Conservation (phyloP, 345 rosid species). For the Turritis glabra region DNA sequence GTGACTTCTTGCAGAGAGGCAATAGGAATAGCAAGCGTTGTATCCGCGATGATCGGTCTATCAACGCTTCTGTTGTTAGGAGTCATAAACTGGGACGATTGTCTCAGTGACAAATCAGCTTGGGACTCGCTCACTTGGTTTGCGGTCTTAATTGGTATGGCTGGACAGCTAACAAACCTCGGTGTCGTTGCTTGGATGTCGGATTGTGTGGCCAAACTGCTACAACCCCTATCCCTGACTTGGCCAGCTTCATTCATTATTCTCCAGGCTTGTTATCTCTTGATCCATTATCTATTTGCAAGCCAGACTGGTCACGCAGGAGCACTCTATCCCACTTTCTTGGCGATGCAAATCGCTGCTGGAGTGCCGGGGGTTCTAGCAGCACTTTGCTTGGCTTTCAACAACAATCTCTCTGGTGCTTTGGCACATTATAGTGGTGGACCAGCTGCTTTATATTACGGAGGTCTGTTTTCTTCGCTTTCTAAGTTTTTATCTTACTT, state of each 20-base stretch:
- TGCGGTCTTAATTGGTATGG: slow-evolving; percentile 93
- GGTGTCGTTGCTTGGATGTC: slow-evolving; percentile 92
- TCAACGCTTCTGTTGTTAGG: slow-evolving; percentile 75
- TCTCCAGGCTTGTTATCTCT: slow-evolving; percentile 88
- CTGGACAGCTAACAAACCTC: slow-evolving; percentile 83
- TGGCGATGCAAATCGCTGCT: slow-evolving; percentile 89
- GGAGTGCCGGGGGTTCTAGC: slow-evolving; percentile 83
- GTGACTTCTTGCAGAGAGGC: slow-evolving; percentile 54
- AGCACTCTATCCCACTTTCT: slow-evolving; percentile 86
- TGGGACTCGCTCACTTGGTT: slow-evolving; percentile 98
- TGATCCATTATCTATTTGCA: slow-evolving; percentile 87
- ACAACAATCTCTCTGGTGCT: slow-evolving; percentile 87
- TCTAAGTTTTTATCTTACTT: neutral
- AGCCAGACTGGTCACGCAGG: slow-evolving; percentile 96
- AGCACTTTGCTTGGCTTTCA: slow-evolving; percentile 81
- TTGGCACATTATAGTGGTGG: slow-evolving; percentile 93
- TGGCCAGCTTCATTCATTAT: slow-evolving; percentile 83
- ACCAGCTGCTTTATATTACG: slow-evolving; percentile 92
- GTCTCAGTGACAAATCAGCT: slow-evolving; percentile 90
- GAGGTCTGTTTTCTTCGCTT: slow-evolving; percentile 51
- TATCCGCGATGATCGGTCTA: slow-evolving; percentile 94
- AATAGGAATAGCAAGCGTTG: slow-evolving; percentile 81
- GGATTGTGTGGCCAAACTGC: slow-evolving; percentile 59
- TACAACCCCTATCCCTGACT: slow-evolving; percentile 65
- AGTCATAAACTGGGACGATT: slow-evolving; percentile 94